Evolutionary conservation across 2,329 filamentous ascomycete species (phyloP).

Genomic region (Diaporthe sp.): DNA sequence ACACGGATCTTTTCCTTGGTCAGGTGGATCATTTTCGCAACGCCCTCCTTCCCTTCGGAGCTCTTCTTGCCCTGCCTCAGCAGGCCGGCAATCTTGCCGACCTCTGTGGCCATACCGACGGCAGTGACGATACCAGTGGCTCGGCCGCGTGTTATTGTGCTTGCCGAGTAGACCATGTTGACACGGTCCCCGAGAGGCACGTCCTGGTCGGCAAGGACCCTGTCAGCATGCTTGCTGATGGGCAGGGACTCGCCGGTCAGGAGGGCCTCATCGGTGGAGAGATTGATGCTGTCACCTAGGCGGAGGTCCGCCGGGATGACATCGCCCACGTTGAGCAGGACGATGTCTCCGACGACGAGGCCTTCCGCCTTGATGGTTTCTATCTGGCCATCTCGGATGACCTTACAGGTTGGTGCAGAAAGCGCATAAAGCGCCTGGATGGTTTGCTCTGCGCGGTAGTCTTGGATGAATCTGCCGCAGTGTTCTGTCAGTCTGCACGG

Average conservation of each 20-base stretch:
- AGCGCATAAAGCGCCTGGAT: slow-evolving; percentile 73
- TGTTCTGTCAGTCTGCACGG: slow-evolving; percentile 21
- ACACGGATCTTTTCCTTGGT: slow-evolving; percentile 49
- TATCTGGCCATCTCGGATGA: slow-evolving; percentile 66
- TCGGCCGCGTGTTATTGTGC: slow-evolving; percentile 79
- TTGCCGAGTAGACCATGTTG: slow-evolving; percentile 80
- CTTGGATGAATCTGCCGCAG: slow-evolving; percentile 66
- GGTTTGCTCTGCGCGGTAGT: slow-evolving; percentile 73
- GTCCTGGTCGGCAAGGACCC: slow-evolving; percentile 64
- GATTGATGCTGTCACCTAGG: slow-evolving; percentile 76
- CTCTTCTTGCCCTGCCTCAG: slow-evolving; percentile 63
- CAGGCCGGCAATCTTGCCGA: slow-evolving; percentile 69
- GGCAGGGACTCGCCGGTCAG: slow-evolving; percentile 82
- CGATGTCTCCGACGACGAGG: slow-evolving; percentile 77
- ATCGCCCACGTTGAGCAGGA: slow-evolving; percentile 74
- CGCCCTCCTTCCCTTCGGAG: slow-evolving; percentile 53
- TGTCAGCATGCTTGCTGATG: slow-evolving; percentile 75
- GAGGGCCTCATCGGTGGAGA: slow-evolving; percentile 82
- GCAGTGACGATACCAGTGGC: slow-evolving; percentile 77
- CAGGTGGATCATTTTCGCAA: slow-evolving; percentile 44
- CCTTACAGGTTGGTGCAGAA: slow-evolving; percentile 71
- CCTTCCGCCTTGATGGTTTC: slow-evolving; percentile 67
- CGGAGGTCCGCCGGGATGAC: slow-evolving; percentile 79
- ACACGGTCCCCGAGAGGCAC: slow-evolving; percentile 77
- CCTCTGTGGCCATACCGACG: slow-evolving; percentile 75